phyloP scores from a whole-genome alignment of 2,329 filamentous ascomycete genomes.

The Waltergamsia citrina region DNA sequence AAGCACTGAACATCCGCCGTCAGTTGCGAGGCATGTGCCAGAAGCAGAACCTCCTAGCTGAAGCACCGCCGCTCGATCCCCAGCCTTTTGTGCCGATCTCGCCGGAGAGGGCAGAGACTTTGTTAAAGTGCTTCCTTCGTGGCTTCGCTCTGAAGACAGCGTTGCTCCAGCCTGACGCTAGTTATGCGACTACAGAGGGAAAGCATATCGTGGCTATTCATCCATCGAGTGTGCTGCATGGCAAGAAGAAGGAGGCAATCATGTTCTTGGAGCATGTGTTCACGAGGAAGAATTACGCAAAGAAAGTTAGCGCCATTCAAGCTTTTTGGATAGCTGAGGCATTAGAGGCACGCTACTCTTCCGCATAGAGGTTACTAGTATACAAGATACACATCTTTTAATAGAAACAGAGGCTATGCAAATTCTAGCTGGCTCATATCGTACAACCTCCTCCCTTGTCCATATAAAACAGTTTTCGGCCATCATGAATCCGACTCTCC shows the following conservation, averaged over 20 bases:
- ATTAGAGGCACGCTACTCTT: conserved; percentile 19
- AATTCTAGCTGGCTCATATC: not conserved
- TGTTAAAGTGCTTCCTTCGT: conserved; percentile 53
- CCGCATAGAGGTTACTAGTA: not conserved
- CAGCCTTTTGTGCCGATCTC: conserved; percentile 45
- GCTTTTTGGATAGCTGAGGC: conserved; percentile 49
- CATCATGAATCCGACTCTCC: conserved; percentile 13
- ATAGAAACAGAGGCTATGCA: not conserved
- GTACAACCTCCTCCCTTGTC: not conserved
- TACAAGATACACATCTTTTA: conserved; percentile 6
- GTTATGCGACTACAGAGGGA: conserved; percentile 49
- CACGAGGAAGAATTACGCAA: conserved; percentile 57
- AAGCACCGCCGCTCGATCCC: conserved; percentile 38
- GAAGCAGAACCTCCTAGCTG: conserved; percentile 38
- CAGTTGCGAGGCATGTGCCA: conserved; percentile 50
- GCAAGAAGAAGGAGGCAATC: conserved; percentile 54
- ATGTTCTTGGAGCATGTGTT: conserved; percentile 62
- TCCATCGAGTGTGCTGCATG: conserved; percentile 52
- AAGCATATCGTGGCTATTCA: conserved; percentile 54
- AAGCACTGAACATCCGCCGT: conserved; percentile 51
- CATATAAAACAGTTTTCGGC: not conserved
- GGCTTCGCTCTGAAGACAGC: conserved; percentile 55
- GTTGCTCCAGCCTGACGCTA: conserved; percentile 47
- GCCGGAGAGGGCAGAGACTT: conserved; percentile 40
- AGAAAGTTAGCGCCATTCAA: conserved; percentile 54